phyloP scores from a whole-genome alignment of 148 eudicot genomes.

The Spergularia marina region DNA sequence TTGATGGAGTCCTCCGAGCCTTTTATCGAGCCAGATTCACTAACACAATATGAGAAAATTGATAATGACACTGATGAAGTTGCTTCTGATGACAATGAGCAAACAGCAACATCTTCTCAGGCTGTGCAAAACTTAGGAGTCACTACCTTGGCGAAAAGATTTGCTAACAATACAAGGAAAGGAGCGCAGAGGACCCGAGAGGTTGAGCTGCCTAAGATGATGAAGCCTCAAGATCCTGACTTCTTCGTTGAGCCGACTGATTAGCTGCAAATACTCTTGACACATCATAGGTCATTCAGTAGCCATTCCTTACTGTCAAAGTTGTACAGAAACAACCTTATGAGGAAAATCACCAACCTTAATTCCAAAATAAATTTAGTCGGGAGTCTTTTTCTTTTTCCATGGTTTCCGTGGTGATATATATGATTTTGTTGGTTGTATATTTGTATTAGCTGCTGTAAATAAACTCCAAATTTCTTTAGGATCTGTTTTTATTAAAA shows the following conservation, averaged over 20 bases:
- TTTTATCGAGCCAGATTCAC: slow-evolving; percentile 21
- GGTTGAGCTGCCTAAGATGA: slow-evolving; percentile 48
- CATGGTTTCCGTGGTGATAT: too few relatives aligned
- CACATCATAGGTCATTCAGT: slow-evolving; percentile 6
- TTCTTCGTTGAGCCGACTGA: slow-evolving; percentile 66
- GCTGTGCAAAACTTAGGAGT: slow-evolving; percentile 52
- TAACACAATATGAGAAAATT: slow-evolving; percentile 23
- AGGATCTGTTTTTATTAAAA: neutral
- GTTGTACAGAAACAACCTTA: neutral
- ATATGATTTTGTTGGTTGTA: slow-evolving; percentile 11
- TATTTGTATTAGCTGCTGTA: slow-evolving; percentile 24
- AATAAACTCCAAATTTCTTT: slow-evolving; percentile 12
- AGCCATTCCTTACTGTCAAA: neutral
- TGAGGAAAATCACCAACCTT: neutral
- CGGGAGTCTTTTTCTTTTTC: neutral
- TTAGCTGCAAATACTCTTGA: slow-evolving; percentile 20
- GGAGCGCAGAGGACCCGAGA: slow-evolving; percentile 58
- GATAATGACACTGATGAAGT: slow-evolving; percentile 24
- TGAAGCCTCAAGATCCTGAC: slow-evolving; percentile 88
- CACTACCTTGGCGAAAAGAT: slow-evolving; percentile 66
- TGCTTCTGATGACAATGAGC: slow-evolving; percentile 22
- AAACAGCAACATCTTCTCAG: slow-evolving; percentile 37
- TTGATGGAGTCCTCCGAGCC: slow-evolving; percentile 56
- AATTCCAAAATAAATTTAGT: too few relatives aligned
- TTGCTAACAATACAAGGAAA: slow-evolving; percentile 76